Evolutionary conservation across 208 protist genomes (phyloP), one percentile per base, ranked within the genome.

Genomic region (Acanthamoeba culbertsoni): DNA sequence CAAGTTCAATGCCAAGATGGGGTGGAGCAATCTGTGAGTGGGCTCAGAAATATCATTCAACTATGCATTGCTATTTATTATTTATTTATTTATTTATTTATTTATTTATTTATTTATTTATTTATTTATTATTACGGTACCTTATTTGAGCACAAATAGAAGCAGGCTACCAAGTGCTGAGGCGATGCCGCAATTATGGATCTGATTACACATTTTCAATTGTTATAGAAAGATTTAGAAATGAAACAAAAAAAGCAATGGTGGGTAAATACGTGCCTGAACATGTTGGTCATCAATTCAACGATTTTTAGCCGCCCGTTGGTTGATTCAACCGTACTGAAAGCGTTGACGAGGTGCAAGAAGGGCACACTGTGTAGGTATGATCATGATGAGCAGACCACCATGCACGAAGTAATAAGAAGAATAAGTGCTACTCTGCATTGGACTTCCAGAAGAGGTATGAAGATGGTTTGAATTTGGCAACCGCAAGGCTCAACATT

Each of bases 91-190:
- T n/a, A n/a, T n/a, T n/a, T n/a, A n/a, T n/a, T n/a, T n/a, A n/a
- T n/a, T n/a, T n/a, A n/a, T n/a, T n/a, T n/a, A n/a, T n/a, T n/a
- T n/a, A n/a, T 20, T 0, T 40, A 86, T 10, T 23, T 18, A 12
- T 16, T 20, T 28, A 31, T 20, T 1, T 16, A 12, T 14, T 20
- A 28, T 37, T 20, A 14, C 0, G 26, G 48, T 31, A 89, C 79
- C 51, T 89, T 89, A 14, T 89, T 89, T 26, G 79, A n/a, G 31
- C 79, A 89, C 26, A 89, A 48, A 42, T 89, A 89, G 63, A 89
- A 89, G 31, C 46, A 89, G 12, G 79, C 18, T 20, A 89, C 45
- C 20, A 89, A 35, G 33, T 65, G 53, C 31, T 89, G 42, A 18
- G 79, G 79, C 48, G 79, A 89, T 16, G 53, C 40, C 12, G n/a